Evolutionary conservation across 1,284 basidiomycete genomes (phyloP).

Genomic region (Cystobasidium slooffiae): DNA sequence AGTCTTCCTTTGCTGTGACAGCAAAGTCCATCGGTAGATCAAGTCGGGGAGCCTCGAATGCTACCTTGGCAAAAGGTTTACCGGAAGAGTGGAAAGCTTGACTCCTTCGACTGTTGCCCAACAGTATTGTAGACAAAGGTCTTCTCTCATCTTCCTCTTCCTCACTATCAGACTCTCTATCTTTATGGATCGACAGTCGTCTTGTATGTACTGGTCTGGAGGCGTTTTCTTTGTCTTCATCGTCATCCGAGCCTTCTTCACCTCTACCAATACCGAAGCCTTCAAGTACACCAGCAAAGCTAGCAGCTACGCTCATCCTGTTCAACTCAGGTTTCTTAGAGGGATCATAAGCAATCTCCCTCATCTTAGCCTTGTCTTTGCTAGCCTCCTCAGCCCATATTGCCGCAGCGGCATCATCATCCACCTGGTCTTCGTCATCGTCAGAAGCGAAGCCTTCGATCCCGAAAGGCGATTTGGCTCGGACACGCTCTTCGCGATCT

Average conservation of each 20-base stretch:
- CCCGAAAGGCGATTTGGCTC: conserved; percentile 14
- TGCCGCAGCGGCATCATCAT: neutral
- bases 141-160: conserved; percentile 22
- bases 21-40: conserved; percentile 30
- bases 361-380: neutral
- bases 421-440: conserved; percentile 31
- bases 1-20: conserved; percentile 8
- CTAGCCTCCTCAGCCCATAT: conserved; percentile 5
- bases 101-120: conserved; percentile 7
- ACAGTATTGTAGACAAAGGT: conserved; percentile 10
- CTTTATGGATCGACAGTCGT: conserved; percentile 5
- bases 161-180: conserved; percentile 18
- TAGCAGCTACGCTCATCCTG: conserved; percentile 29
- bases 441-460: conserved; percentile 28
- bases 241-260: conserved; percentile 15
- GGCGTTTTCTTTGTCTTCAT: conserved; percentile 3
- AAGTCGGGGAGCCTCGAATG: conserved; percentile 26
- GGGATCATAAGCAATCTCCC: conserved; percentile 8
- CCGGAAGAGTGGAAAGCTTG: neutral
- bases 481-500: conserved; percentile 20
- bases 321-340: conserved; percentile 28
- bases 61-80: neutral
- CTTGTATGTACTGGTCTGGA: neutral
- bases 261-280: conserved; percentile 23
- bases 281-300: conserved; percentile 37